Percentiles rank a stretch among this genome's conserved stretches.
phyloP scores from a whole-genome alignment of 352 stramenopile species.

The Globisporangium orthogonon region DNA sequence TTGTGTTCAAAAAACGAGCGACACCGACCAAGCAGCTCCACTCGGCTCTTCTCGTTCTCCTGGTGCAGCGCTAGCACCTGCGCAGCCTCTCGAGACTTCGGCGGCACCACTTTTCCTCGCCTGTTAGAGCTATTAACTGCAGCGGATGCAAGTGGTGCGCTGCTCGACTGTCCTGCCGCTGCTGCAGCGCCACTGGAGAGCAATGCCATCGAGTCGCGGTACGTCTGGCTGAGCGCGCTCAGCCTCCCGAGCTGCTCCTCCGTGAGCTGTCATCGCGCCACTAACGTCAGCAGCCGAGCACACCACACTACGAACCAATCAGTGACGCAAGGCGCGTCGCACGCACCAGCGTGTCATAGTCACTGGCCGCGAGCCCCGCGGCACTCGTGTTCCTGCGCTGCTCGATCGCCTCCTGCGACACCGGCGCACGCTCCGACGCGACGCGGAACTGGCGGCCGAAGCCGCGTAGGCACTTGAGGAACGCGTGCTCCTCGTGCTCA shows the following conservation, averaged over 20 bases:
- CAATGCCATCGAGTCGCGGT: constrained; percentile 5
- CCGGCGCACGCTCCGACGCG: neutral
- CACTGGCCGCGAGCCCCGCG: neutral
- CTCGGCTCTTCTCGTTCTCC: constrained; percentile 7
- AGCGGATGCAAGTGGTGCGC: neutral
- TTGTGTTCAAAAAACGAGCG: constrained; percentile 5
- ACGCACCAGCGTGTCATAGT: constrained; percentile 5
- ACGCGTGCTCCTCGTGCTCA: constrained; percentile 46
- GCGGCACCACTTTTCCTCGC: neutral
- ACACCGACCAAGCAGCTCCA: constrained; percentile 2
- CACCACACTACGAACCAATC: neutral
- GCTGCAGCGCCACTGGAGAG: neutral
- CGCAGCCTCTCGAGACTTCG: neutral
- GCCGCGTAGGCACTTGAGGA: constrained; percentile 52
- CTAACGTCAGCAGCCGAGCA: neutral
- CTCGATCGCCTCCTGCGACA: neutral
- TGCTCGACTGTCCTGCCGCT: neutral
- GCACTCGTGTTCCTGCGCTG: neutral
- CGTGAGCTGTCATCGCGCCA: constrained; percentile 5
- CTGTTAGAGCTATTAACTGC: neutral
- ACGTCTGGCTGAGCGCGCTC: neutral
- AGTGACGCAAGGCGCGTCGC: neutral
- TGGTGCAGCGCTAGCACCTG: constrained; percentile 1
- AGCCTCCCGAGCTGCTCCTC: constrained; percentile 8
- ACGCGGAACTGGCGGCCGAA: constrained; percentile 18